Evolutionary conservation across 1,139 yeast genomes (phyloP).

Genomic region (Candida freyschussii): DNA sequence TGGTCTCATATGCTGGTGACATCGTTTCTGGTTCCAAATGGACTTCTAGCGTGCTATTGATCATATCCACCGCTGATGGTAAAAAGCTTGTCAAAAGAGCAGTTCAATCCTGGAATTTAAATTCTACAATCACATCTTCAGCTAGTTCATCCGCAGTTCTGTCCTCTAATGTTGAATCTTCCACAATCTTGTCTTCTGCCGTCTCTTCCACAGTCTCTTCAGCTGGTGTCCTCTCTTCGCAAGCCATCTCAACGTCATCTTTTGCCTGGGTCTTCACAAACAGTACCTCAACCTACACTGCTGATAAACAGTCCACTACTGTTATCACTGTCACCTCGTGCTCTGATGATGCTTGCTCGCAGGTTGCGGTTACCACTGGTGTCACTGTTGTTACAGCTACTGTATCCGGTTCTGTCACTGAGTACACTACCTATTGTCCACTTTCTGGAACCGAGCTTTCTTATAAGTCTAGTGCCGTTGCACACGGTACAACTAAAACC

Average conservation of each 20-base stretch:
- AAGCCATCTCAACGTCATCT: constrained; percentile 1
- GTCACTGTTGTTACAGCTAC: constrained; percentile 8
- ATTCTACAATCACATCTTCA: constrained; percentile 6
- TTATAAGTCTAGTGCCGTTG: constrained; percentile 1
- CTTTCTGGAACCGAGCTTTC: constrained; percentile 4
- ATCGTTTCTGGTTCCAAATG: constrained; percentile 9
- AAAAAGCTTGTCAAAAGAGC: constrained; percentile 13
- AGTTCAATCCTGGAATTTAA: constrained; percentile 5
- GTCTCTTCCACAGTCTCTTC: constrained; percentile 3
- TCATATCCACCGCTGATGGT: constrained; percentile 7
- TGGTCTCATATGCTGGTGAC: constrained; percentile 6
- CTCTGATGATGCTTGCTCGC: constrained; percentile 13
- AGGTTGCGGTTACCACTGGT: constrained; percentile 12
- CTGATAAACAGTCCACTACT: constrained; percentile 8
- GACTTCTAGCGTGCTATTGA: constrained; percentile 9
- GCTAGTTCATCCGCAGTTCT: constrained; percentile 3
- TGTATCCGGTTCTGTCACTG: constrained; percentile 5
- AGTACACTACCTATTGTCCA: constrained; percentile 15
- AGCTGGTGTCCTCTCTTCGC: constrained; percentile 1
- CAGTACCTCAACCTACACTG: constrained; percentile 6
- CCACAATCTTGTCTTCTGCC: constrained; percentile 2
- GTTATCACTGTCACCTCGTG: constrained; percentile 19
- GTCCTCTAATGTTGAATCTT: constrained; percentile 5
- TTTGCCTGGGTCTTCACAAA: constrained; percentile 1
- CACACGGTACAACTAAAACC: background rate